Percentiles rank a stretch among this genome's conserved stretches.
phyloP scores from a whole-genome alignment of 176 grass and related monocot genomes.

The Puya raimondii region DNA sequence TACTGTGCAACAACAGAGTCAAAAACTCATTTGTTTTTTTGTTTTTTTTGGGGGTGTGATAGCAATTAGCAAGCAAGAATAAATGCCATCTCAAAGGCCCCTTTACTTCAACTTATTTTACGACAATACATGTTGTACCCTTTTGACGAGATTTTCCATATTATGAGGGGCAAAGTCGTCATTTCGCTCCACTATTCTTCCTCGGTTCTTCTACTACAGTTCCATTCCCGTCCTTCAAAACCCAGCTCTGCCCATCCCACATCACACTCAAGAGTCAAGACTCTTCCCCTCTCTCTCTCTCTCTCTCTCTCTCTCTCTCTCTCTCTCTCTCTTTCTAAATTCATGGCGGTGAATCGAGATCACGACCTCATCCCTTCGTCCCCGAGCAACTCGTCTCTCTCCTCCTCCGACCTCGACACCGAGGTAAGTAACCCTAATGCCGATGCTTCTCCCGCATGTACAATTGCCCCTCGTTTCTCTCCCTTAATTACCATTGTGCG shows the following conservation, averaged over 20 bases:
- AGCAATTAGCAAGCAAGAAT: too few species aligned
- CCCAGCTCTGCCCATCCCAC: not conserved
- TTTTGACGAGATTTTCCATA: too few species aligned
- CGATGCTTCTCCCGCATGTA: too few species aligned
- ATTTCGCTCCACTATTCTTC: not conserved
- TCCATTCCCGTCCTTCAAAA: not conserved
- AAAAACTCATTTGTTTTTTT: too few species aligned
- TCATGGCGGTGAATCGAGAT: conserved; percentile 19
- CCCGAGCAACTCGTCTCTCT: conserved; percentile 30
- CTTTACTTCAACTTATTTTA: too few species aligned
- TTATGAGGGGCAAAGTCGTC: not conserved
- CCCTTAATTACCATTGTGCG: not conserved
- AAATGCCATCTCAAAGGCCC: too few species aligned
- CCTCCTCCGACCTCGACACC: conserved; percentile 49
- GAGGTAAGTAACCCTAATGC: conserved; percentile 18
- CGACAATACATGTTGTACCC: too few species aligned
- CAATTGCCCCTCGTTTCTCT: not conserved
- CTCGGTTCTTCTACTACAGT: not conserved
- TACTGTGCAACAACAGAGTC: too few species aligned
- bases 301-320: conserved; percentile 8
- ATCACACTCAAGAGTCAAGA: conserved; percentile 11
- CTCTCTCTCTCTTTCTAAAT: conserved; percentile 10
- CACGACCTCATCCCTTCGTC: conserved; percentile 20
- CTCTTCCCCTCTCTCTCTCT: too few species aligned
- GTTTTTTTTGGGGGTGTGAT: too few species aligned